Evolutionary conservation across 495 filamentous ascomycete species (phyloP), one percentile per base, ranked within the genome.

Genomic region (Tuber melanosporum): DNA sequence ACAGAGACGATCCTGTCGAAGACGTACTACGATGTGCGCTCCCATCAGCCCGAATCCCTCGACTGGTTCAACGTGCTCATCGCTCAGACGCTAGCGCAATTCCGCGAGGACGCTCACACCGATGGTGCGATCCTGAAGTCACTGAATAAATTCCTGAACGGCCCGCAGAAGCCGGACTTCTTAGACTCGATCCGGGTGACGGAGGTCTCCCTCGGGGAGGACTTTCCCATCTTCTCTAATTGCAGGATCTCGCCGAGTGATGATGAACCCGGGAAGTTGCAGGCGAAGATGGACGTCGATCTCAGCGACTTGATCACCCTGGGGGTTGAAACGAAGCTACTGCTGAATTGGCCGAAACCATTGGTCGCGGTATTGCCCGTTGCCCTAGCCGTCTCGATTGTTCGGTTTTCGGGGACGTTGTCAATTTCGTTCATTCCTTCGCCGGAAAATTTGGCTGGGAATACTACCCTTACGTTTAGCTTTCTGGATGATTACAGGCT

Each of bases 61-160:
- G 95, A 99, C 84, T 99, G 95, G 95, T 98, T 99, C 87, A 99
- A 99, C 84, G 95, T 99, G 41, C 87, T 99, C 75, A 91, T 98
- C 74, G 96, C 95, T 10, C 95, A 99, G 86, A 96, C 96, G 0
- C 94, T 99, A 73, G 95, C 96, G 4, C 96, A 98, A 83, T 94
- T 98, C 82, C 89, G 95, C 72, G 90, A 91, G 76, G 96, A 98
- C 81, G 95, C 95, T 41, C 88, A 92, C 43, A 90, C 93, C 73
- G 94, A 97, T 82, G 92, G 93, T 81, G 96, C 95, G 10, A 94
- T 99, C 39, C 89, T 99, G n/a, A 91, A 89, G n/a, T 94, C 91
- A n/a, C 87, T 99, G n/a, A 95, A 90, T 14, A 91, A 90, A 47
- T 89, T 93, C 2, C 88, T 99, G 49, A 99, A 99, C 82, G 91